A percentile compares a stretch with the other conserved stretches of the same genome.
Conservation (phyloP, 768 basidiomycete genomes). For the Pisolithus sp. region DNA sequence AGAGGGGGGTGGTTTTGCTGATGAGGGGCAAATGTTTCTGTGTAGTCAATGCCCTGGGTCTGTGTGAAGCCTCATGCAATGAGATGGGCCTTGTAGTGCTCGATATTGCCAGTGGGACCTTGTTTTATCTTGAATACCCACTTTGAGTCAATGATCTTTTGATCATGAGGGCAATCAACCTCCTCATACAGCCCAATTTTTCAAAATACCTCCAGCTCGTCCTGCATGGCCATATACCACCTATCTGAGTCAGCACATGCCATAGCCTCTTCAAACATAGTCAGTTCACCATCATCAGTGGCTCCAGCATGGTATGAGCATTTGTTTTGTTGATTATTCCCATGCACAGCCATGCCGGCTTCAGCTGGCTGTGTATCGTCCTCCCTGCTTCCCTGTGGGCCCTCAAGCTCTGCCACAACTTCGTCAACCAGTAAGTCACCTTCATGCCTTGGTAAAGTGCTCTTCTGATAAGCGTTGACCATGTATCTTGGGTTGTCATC, state of each 20-base stretch:
- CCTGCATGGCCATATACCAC: constrained; percentile 1
- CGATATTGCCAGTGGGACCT: constrained; percentile 20
- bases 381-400: neutral
- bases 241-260: neutral
- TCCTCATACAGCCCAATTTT: constrained; percentile 1
- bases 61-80: constrained; percentile 33
- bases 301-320: neutral
- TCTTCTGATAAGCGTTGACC: neutral
- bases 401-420: too few relatives aligned
- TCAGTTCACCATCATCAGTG: neutral
- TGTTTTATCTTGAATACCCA: constrained; percentile 4
- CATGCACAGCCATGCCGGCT: too few relatives aligned
- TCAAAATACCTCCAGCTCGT: neutral
- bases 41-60: constrained; percentile 29
- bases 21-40: constrained; percentile 29
- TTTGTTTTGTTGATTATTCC: neutral
- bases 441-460: neutral
- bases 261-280: neutral
- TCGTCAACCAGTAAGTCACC: too few relatives aligned
- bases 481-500: neutral
- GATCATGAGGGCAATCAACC: neutral
- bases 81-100: constrained; percentile 32
- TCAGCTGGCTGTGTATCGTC: too few relatives aligned
- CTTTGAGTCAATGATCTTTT: neutral
- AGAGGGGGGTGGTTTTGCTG: too few relatives aligned